Conservation (phyloP, 75 land plant genomes). For the Picea glauca region DNA sequence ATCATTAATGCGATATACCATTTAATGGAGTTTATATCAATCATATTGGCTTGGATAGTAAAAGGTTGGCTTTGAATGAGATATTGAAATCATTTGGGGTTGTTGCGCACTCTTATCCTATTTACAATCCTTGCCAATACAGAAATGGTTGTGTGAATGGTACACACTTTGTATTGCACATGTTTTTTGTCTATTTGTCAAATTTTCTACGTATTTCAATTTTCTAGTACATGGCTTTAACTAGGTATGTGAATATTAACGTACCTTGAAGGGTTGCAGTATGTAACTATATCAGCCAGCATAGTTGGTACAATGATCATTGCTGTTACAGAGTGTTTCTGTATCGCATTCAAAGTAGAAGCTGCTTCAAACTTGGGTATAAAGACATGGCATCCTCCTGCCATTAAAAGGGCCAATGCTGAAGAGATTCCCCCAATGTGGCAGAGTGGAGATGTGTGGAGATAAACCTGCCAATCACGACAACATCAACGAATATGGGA, state of each 20-base stretch:
- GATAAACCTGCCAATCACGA: conserved; percentile 57
- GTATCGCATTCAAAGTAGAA: conserved; percentile 41
- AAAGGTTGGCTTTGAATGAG: no score
- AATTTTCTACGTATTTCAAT: not conserved
- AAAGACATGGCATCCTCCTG: conserved; percentile 75
- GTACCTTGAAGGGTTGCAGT: not conserved
- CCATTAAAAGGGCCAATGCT: conserved; percentile 75
- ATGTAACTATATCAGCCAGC: conserved; percentile 69
- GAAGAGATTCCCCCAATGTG: conserved; percentile 98
- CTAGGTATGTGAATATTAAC: not conserved
- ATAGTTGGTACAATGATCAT: conserved; percentile 92
- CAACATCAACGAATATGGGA: not conserved
- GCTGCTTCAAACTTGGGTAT: conserved; percentile 78
- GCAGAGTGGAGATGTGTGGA: conserved; percentile 90
- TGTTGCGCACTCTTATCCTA: not conserved
- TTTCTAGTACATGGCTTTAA: not conserved
- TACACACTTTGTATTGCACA: not conserved
- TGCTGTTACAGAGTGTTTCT: conserved; percentile 61
- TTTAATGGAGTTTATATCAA: no score
- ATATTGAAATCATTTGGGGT: not conserved
- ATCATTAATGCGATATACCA: no score
- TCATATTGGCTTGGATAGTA: no score
- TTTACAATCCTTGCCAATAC: not conserved
- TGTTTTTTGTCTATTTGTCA: not conserved
- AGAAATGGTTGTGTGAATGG: not conserved